Evolutionary conservation across 805 yeast species (phyloP), one percentile per base, ranked within the genome.

Genomic region (Ogataea saltuana): DNA sequence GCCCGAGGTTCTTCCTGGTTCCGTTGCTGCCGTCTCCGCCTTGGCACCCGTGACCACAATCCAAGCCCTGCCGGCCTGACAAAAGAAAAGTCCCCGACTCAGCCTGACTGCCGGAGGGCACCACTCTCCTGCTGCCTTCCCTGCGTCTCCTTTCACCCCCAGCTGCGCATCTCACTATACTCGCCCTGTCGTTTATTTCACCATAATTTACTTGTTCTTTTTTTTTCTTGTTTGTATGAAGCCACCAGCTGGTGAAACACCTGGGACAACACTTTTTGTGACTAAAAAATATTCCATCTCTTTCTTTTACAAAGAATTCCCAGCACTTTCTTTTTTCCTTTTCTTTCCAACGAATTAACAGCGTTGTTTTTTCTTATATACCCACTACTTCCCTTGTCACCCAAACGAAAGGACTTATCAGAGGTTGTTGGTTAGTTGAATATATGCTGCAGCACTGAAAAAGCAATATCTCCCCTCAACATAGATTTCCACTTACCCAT

Each of bases 171-270:
- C 26, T 21, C 16, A 15, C n/a, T 32, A 11, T 15, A 18, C 26
- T 12, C n/a, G 23, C 23, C 28, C 6, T 6, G 37, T 33, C 37
- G 37, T 33, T 22, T 33, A 33, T 33, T 33, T 33, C 23, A 17
- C 20, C 28, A 10, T 4, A 29, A 3, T 16, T 22, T 23, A 16
- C 13, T 23, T 11, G 37, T 33, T 33, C 37, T 22, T 23, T 33
- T 33, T 33, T 23, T 23, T 23, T 23, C 28, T 21, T 33, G 35
- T 33, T 33, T 33, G 15, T 19, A 22, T 33, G 37, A 33, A 33
- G 37, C 37, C 37, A 33, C 37, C 37, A 20, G 27, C 17, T 33
- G 6, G 37, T 33, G 37, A 33, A 33, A 33, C 37, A 33, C 28
- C 15, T 22, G 23, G 37, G 37, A 21, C 3, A 23, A 5, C 29